phyloP scores from a whole-genome alignment of 495 filamentous ascomycete genomes.

The Penicillium cataractarum region DNA sequence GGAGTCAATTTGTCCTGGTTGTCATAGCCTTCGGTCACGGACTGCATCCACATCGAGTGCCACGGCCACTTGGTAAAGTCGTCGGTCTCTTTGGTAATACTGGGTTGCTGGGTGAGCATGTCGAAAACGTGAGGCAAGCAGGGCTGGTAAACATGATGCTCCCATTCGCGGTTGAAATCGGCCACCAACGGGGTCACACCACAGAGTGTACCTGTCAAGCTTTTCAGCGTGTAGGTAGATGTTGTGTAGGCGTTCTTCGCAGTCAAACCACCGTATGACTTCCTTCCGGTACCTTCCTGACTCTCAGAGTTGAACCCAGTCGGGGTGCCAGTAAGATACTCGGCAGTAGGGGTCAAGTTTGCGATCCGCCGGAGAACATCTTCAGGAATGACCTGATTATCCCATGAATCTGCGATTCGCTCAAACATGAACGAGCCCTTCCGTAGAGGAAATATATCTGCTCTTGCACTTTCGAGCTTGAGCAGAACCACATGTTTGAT shows the following conservation, averaged over 20 bases:
- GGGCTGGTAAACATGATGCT: constrained; percentile 54
- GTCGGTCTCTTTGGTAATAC: constrained; percentile 28
- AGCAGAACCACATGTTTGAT: constrained; percentile 54
- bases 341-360: constrained; percentile 47
- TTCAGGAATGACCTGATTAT: constrained; percentile 32
- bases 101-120: constrained; percentile 38
- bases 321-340: constrained; percentile 46
- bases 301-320: constrained; percentile 38
- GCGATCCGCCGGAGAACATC: constrained; percentile 35
- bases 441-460: constrained; percentile 52
- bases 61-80: constrained; percentile 43
- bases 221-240: constrained; percentile 54
- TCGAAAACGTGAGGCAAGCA: constrained; percentile 51
- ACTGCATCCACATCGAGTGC: constrained; percentile 54
- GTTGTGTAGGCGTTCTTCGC: constrained; percentile 47
- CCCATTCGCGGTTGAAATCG: constrained; percentile 53
- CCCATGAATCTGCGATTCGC: constrained; percentile 40
- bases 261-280: constrained; percentile 47
- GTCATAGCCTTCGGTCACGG: constrained; percentile 52
- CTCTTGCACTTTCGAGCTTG: constrained; percentile 53
- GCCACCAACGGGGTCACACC: constrained; percentile 51
- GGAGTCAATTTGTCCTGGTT: constrained; percentile 46
- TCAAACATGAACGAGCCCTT: constrained; percentile 47
- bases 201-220: constrained; percentile 49
- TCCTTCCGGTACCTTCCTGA: constrained; percentile 21